phyloP scores from a whole-genome alignment of 2,329 filamentous ascomycete species.

The Fusarium mundagurra region DNA sequence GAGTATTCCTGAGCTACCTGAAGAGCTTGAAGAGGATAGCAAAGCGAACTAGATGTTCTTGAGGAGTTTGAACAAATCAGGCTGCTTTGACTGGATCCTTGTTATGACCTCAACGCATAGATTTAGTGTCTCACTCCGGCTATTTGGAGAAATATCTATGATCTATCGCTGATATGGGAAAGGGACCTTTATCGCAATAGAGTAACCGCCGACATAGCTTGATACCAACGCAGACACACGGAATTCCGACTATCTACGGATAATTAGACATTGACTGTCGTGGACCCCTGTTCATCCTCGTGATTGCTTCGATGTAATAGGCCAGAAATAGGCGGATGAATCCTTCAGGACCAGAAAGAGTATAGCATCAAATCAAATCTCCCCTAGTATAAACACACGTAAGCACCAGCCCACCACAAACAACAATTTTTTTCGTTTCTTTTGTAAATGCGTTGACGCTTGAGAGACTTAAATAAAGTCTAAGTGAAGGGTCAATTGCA shows the following conservation, averaged over 20 bases:
- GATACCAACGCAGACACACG: background rate
- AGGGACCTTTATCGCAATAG: background rate
- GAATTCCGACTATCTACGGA: background rate
- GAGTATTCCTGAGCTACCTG: background rate
- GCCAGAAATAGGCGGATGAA: background rate
- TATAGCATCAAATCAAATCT: background rate
- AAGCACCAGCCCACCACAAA: background rate
- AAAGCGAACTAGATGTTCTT: background rate
- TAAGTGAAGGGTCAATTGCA: background rate
- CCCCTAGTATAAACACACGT: background rate
- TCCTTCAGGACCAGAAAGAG: background rate
- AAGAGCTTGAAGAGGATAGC: too few relatives aligned
- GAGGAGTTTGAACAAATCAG: fast-evolving
- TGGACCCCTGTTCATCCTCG: background rate
- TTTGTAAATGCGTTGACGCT: fast-evolving
- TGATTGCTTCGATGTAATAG: background rate
- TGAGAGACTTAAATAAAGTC: background rate
- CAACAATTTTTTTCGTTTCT: background rate
- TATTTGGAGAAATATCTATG: background rate
- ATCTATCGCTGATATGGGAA: background rate
- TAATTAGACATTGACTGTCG: background rate
- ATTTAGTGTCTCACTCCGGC: too few relatives aligned
- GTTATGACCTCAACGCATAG: background rate
- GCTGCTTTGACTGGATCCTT: too few relatives aligned
- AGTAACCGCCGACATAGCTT: background rate